A percentile compares a stretch with the other conserved stretches of the same genome.
These are phyloP conservation scores for Aspergillus brunneoviolaceus DNA, from an alignment of 2,329 filamentous ascomycete genomes.

Conservation along the genomic window DNA sequence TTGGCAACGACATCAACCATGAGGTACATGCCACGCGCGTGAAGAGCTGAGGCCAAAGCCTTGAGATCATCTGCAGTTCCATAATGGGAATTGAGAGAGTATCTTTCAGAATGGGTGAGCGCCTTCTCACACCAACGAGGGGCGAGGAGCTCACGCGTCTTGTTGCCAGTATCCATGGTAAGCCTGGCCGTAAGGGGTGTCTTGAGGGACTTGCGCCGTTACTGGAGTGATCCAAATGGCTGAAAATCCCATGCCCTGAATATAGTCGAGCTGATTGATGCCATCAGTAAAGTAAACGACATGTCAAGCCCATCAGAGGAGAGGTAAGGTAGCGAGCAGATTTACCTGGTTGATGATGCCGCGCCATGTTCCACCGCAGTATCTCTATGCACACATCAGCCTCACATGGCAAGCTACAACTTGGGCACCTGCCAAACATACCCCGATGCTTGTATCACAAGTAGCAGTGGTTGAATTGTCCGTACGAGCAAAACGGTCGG, in stretches of 20 bases:
- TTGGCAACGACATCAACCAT: slow-evolving; percentile 64
- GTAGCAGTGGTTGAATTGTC: slow-evolving; percentile 39
- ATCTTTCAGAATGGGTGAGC: slow-evolving; percentile 23
- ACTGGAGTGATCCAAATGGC: slow-evolving; percentile 52
- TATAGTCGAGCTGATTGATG: slow-evolving; percentile 48
- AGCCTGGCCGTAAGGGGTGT: slow-evolving; percentile 41
- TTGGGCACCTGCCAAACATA: slow-evolving; percentile 7
- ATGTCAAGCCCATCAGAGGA: background rate
- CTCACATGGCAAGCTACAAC: background rate
- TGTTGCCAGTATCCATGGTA: slow-evolving; percentile 54
- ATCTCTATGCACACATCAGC: slow-evolving; percentile 24
- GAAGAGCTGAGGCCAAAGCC: slow-evolving; percentile 55
- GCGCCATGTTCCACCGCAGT: slow-evolving; percentile 53
- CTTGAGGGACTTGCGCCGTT: slow-evolving; percentile 36
- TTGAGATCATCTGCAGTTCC: slow-evolving; percentile 61
- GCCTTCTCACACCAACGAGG: too few species aligned
- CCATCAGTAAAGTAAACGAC: background rate
- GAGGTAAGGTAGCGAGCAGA: background rate
- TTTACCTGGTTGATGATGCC: slow-evolving; percentile 44
- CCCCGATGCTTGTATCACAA: slow-evolving; percentile 29
- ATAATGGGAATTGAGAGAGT: slow-evolving; percentile 57
- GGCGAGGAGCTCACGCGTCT: slow-evolving; percentile 35
- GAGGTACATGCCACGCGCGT: slow-evolving; percentile 58
- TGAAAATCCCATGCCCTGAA: slow-evolving; percentile 49
- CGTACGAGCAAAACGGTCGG: slow-evolving; percentile 46